Base-by-base conservation (phyloP, 148 eudicot genomes). In the Camellia sinensis region DNA sequence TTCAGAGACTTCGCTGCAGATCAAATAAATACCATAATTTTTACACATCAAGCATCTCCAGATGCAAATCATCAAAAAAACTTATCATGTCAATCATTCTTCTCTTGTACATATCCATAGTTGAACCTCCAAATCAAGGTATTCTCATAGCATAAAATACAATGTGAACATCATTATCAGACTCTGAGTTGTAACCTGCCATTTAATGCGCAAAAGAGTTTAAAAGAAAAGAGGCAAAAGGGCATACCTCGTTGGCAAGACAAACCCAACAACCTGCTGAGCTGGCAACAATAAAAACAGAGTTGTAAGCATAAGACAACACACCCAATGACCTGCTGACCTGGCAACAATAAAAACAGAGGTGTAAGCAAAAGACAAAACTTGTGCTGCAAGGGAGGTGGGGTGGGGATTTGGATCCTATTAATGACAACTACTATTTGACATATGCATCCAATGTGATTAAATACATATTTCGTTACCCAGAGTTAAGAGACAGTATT, bases 211-310 rank as follows among this genome's bases (percentile, higher is more conserved):
- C 14, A 46, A 2, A 37, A 43, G 7, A 37, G 43, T 0, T 60
- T 17, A 17, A 53, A 29, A 56, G 21, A 54, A 22, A 5, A 18
- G 37, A 68, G 19, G 72, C 48, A 6, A 44, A 57, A 9, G 19
- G 9, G 48, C 62, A 69, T 56, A 79, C 81, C 74, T 79, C 41
- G n/a, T 79, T 44, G 37, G 53, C 72, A 78, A 69, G 67, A 67
- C 21, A 67, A 10, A 15, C 74, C 71, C 29, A 29, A 29, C 37
- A 29, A n/a, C 18, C 73, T 54, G 67, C 67, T 57, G 67, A 79
- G 46, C 41, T 79, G 66, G 48, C 53, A 76, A 67, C 67, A 61
- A 78, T 9, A 19, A 57, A 67, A 50, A 54, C 48, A 67, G 15
- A 79, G 40, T 19, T 44, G n/a, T 44, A 43, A 77, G 21, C 80